phyloP scores from a whole-genome alignment of 2,329 filamentous ascomycete species.

The Piedraia hortae region DNA sequence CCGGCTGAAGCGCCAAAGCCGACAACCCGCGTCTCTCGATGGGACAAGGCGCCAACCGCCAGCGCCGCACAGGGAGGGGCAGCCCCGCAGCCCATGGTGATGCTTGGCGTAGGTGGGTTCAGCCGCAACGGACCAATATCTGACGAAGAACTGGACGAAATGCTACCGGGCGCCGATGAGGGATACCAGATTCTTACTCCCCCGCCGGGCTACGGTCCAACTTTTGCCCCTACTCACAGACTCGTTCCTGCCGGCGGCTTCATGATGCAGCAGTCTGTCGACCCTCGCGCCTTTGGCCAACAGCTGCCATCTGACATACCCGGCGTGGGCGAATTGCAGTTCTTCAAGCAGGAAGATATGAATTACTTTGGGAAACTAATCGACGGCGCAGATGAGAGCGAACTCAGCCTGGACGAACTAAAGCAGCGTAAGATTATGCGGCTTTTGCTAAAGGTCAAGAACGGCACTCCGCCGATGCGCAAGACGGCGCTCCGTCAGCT shows the following conservation, averaged over 20 bases:
- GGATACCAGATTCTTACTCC: conserved; percentile 82
- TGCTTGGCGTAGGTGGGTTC: conserved; percentile 59
- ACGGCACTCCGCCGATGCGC: conserved; percentile 91
- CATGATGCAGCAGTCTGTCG: conserved; percentile 91
- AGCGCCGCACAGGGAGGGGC: no score
- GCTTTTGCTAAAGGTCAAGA: conserved; percentile 90
- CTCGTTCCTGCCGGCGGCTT: conserved; percentile 55
- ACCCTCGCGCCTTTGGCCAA: conserved; percentile 55
- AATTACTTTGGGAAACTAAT: conserved; percentile 94
- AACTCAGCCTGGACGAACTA: conserved; percentile 74
- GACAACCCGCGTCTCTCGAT: conserved; percentile 54
- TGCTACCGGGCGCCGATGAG: conserved; percentile 48
- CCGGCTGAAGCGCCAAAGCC: conserved; percentile 26
- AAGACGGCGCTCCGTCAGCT: conserved; percentile 93
- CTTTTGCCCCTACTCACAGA: conserved; percentile 49
- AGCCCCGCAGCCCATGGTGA: conserved; percentile 33
- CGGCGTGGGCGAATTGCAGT: conserved; percentile 82
- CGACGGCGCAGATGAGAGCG: conserved; percentile 75
- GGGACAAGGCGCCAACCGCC: conserved; percentile 60
- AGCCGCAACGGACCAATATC: conserved; percentile 57
- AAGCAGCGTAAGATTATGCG: conserved; percentile 99
- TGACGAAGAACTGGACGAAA: conserved; percentile 77
- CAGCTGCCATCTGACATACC: conserved; percentile 87
- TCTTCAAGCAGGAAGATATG: conserved; percentile 98
- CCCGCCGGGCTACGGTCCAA: conserved; percentile 72